These are phyloP conservation scores for Lavandula angustifolia DNA, from an alignment of 257 asterid genomes.

Conservation along the genomic window DNA sequence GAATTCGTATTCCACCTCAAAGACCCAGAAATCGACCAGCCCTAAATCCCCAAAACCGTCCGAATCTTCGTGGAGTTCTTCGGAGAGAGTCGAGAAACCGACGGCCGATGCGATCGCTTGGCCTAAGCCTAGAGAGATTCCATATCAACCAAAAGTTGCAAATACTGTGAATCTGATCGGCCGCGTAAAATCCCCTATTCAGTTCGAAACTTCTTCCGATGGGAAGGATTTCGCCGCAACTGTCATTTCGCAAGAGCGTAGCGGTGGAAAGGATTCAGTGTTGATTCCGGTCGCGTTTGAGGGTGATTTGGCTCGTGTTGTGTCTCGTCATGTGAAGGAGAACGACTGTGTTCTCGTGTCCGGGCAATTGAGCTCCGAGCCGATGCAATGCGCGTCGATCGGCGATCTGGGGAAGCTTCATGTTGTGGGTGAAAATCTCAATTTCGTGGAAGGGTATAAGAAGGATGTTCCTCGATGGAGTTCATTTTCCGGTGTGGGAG, in stretches of 20 bases:
- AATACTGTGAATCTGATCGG: slow-evolving; percentile 73
- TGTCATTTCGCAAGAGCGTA: slow-evolving; percentile 44
- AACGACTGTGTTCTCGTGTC: slow-evolving; percentile 60
- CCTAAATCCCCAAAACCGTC: slow-evolving; percentile 34
- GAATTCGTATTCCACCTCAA: slow-evolving; percentile 36
- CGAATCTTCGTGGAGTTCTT: slow-evolving; percentile 27
- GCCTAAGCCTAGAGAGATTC: slow-evolving; percentile 72
- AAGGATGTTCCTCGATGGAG: background rate
- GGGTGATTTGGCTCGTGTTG: slow-evolving; percentile 72
- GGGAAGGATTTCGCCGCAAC: slow-evolving; percentile 55
- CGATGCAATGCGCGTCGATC: slow-evolving; percentile 37
- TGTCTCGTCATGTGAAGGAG: slow-evolving; percentile 58
- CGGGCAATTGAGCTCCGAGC: slow-evolving; percentile 60
- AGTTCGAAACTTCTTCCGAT: slow-evolving; percentile 43
- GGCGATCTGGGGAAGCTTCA: slow-evolving; percentile 45
- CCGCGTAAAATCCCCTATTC: slow-evolving; percentile 48
- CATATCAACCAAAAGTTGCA: slow-evolving; percentile 65
- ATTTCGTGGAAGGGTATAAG: slow-evolving; percentile 56
- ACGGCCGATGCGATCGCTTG: slow-evolving; percentile 33
- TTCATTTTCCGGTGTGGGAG: slow-evolving; percentile 9
- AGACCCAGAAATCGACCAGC: slow-evolving; percentile 23
- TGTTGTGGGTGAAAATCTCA: slow-evolving; percentile 55
- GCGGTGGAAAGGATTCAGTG: slow-evolving; percentile 14
- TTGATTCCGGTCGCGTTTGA: slow-evolving; percentile 65
- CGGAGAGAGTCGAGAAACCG: slow-evolving; percentile 37